Conservation (phyloP, 208 protist species). For the Porcisia hertigi region DNA sequence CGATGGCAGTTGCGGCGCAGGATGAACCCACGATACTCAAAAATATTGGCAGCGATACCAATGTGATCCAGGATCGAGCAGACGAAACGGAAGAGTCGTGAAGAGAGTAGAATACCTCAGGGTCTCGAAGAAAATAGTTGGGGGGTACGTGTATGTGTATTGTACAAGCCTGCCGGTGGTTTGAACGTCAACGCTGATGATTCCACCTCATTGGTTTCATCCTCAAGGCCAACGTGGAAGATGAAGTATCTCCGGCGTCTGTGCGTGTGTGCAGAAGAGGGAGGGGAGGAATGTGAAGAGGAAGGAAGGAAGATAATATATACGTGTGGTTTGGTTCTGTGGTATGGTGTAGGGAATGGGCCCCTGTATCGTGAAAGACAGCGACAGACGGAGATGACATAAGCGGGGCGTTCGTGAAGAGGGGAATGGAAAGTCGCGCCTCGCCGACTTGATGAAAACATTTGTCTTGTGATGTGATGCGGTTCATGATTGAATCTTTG, state of each 20-base stretch:
- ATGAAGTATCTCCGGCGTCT: not conserved
- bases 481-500: not conserved
- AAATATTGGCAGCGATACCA: not conserved
- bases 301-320: not conserved
- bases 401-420: not conserved
- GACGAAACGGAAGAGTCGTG: slow-evolving; percentile 10
- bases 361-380: not conserved
- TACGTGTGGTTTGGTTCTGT: not conserved
- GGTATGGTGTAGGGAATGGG: slow-evolving; percentile 1
- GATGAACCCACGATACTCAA: not conserved
- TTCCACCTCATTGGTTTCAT: not conserved
- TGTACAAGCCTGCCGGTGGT: too few species aligned
- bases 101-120: not conserved
- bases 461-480: not conserved
- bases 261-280: not conserved
- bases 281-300: not conserved
- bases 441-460: not conserved
- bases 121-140: not conserved
- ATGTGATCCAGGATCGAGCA: slow-evolving; percentile 11
- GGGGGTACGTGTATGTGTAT: too few species aligned
- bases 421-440: not conserved
- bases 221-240: not conserved
- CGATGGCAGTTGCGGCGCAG: not conserved
- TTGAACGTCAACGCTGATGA: not conserved
- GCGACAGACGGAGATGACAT: too few species aligned